These are phyloP conservation scores for Trichophyton mentagrophytes DNA, from an alignment of 2,329 filamentous ascomycete species.

Conservation along the genomic window DNA sequence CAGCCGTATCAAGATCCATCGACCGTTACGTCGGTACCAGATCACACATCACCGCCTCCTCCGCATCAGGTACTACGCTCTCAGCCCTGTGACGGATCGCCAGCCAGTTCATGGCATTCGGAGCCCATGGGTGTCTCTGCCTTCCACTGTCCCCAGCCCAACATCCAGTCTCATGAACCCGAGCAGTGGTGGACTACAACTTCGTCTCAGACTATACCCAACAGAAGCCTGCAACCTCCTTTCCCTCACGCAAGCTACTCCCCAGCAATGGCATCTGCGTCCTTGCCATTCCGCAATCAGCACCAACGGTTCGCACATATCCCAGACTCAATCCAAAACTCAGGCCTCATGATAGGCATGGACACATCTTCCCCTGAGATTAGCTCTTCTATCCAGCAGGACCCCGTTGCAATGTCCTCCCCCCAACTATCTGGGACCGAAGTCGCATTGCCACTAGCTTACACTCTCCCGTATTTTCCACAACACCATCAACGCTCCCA, in stretches of 20 bases:
- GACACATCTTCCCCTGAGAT: conserved; percentile 25
- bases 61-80: conserved; percentile 29
- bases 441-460: conserved; percentile 4
- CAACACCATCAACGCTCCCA: not conserved
- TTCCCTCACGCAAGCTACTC: conserved; percentile 22
- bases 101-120: conserved; percentile 31
- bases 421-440: conserved; percentile 9
- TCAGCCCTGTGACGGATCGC: conserved; percentile 27
- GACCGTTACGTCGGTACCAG: conserved; percentile 20
- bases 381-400: conserved; percentile 16
- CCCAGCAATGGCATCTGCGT: conserved; percentile 21
- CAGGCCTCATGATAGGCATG: conserved; percentile 29
- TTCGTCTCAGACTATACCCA: conserved; percentile 20
- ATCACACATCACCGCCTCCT: conserved; percentile 26
- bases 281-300: conserved; percentile 21
- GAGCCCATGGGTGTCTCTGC: conserved; percentile 26
- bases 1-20: conserved; percentile 21
- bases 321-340: conserved; percentile 25
- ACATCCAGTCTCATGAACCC: conserved; percentile 26
- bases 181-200: conserved; percentile 28
- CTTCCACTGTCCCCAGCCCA: conserved; percentile 27
- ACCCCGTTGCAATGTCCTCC: conserved; percentile 16
- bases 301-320: conserved; percentile 20
- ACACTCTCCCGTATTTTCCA: conserved; percentile 5
- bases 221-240: conserved; percentile 25